These are phyloP conservation scores for Euphrasia confusa DNA, from an alignment of 257 asterid genomes.

Conservation along the genomic window DNA sequence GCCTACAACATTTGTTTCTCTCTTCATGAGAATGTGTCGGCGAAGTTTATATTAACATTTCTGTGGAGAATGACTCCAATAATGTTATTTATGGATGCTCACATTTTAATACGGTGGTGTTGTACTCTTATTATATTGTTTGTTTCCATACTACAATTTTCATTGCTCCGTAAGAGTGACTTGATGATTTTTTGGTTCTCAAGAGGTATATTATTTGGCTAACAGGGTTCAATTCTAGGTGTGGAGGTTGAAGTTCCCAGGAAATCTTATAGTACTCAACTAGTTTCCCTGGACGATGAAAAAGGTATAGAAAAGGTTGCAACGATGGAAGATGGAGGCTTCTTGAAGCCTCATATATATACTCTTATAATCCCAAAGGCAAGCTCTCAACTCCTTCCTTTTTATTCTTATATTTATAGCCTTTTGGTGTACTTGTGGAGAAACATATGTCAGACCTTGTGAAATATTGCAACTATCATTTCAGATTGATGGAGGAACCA, in stretches of 20 bases:
- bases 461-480: conserved; percentile 7
- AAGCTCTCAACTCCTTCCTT: conserved; percentile 19
- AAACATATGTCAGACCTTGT: conserved; percentile 2
- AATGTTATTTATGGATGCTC: background rate
- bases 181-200: conserved; percentile 44
- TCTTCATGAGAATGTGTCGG: background rate
- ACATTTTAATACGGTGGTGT: conserved; percentile 1
- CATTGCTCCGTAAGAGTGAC: conserved; percentile 27
- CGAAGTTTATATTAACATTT: background rate
- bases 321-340: conserved; percentile 56
- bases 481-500: conserved; percentile 88
- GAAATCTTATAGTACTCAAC: conserved; percentile 54
- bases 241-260: conserved; percentile 80
- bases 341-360: conserved; percentile 60
- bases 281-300: conserved; percentile 34
- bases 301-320: conserved; percentile 33
- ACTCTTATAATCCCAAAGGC: conserved; percentile 79
- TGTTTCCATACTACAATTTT: background rate
- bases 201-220: conserved; percentile 81
- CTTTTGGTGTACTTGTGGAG: background rate
- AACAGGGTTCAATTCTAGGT: conserved; percentile 99
- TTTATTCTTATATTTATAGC: background rate
- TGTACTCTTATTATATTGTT: conserved; percentile 13
- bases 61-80: too few species aligned
- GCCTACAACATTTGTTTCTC: conserved; percentile 12